Conservation (phyloP, 371 early-diverging fungal genomes). For the Rhizomucor pusillus region DNA sequence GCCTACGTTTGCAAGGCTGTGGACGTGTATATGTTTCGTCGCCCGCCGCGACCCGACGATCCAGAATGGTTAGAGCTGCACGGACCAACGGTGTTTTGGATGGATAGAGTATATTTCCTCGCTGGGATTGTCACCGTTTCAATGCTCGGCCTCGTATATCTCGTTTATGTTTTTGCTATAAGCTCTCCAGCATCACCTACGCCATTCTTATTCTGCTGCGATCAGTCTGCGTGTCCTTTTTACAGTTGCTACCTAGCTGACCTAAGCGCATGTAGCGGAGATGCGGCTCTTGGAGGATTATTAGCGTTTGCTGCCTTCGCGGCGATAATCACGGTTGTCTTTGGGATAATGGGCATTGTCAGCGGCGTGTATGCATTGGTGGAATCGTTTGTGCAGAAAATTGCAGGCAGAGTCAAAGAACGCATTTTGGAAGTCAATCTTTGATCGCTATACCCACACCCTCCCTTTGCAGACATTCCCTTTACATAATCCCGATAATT, state of each 20-base stretch:
- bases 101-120: constrained; percentile 25
- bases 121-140: constrained; percentile 18
- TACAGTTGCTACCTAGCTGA: constrained; percentile 20
- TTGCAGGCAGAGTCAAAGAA: constrained; percentile 19
- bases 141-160: constrained; percentile 19
- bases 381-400: constrained; percentile 19
- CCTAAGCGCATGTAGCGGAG: constrained; percentile 23
- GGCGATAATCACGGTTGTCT: constrained; percentile 12
- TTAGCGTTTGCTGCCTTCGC: constrained; percentile 18
- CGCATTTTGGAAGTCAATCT: constrained; percentile 16
- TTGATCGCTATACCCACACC: background rate
- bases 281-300: constrained; percentile 22
- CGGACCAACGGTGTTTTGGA: constrained; percentile 16
- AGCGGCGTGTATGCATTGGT: constrained; percentile 20
- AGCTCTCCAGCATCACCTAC: background rate
- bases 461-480: no score
- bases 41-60: constrained; percentile 10
- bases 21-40: constrained; percentile 15
- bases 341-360: constrained; percentile 26
- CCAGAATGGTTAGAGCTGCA: constrained; percentile 18
- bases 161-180: constrained; percentile 2
- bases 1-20: constrained; percentile 16
- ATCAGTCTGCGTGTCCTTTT: constrained; percentile 13
- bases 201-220: constrained; percentile 6
- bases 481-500: no score